Conservation (phyloP, 1,284 basidiomycete genomes). For the Ceratobasidium sp. region DNA sequence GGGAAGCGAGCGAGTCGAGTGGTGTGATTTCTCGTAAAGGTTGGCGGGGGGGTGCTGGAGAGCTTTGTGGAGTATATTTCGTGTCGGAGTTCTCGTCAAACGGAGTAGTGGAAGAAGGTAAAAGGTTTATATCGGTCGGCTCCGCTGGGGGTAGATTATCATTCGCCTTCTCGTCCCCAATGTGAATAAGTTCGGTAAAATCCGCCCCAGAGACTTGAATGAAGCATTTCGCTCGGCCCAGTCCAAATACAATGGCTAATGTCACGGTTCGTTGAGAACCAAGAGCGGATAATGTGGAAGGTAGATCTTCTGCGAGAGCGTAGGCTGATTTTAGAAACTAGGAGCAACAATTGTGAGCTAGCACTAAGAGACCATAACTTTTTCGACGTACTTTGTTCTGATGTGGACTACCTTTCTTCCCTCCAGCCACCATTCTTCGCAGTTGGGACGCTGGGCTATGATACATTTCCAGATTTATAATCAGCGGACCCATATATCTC, state of each 20-base stretch:
- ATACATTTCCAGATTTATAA: neutral
- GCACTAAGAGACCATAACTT: too few species aligned
- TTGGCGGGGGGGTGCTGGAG: neutral
- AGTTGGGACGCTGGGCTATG: slow-evolving; percentile 21
- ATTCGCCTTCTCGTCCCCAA: neutral
- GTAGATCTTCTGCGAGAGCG: slow-evolving; percentile 18
- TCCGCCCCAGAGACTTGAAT: slow-evolving; percentile 16
- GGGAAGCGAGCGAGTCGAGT: slow-evolving; percentile 18
- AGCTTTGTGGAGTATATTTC: neutral
- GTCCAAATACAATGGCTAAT: slow-evolving; percentile 22
- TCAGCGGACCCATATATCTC: neutral
- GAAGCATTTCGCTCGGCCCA: slow-evolving; percentile 31
- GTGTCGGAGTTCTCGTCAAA: slow-evolving; percentile 9
- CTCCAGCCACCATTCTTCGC: slow-evolving; percentile 25
- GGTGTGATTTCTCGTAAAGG: slow-evolving; percentile 28
- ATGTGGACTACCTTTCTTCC: slow-evolving; percentile 18
- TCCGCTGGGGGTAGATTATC: neutral
- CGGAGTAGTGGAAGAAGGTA: neutral
- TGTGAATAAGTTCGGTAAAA: neutral
- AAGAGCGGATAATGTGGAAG: slow-evolving; percentile 9
- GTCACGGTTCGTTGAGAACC: slow-evolving; percentile 1
- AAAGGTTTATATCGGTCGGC: neutral
- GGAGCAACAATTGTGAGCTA: neutral
- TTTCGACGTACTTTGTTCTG: slow-evolving; percentile 6
- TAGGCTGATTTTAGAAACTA: slow-evolving; percentile 29